A percentile compares a stretch with the other conserved stretches of the same genome.
phyloP scores from a whole-genome alignment of 495 filamentous ascomycete genomes.

The Schizothecium vesticola region DNA sequence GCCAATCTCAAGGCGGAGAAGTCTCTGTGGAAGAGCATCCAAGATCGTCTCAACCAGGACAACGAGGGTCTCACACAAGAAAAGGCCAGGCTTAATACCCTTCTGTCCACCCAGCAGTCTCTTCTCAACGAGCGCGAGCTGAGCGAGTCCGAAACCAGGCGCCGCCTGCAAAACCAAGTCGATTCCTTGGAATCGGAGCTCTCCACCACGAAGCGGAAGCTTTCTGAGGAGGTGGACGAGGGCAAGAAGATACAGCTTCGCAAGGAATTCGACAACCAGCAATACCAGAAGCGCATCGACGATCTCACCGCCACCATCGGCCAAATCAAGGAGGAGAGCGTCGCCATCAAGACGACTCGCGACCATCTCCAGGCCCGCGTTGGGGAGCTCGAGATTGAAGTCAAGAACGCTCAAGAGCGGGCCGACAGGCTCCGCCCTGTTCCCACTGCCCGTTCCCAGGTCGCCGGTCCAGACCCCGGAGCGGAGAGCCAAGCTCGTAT shows the following conservation, averaged over 20 bases:
- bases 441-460: conserved; percentile 52
- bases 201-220: conserved; percentile 69
- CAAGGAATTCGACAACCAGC: conserved; percentile 81
- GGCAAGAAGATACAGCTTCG: conserved; percentile 69
- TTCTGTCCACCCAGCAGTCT: conserved; percentile 75
- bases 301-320: conserved; percentile 76
- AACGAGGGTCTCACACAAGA: conserved; percentile 81
- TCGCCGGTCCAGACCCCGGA: conserved; percentile 44
- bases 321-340: conserved; percentile 73
- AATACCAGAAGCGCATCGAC: conserved; percentile 81
- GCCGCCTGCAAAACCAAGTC: conserved; percentile 67
- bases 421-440: conserved; percentile 69
- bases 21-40: conserved; percentile 83
- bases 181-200: conserved; percentile 77
- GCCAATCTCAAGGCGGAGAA: conserved; percentile 93
- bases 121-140: conserved; percentile 87
- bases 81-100: conserved; percentile 67
- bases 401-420: conserved; percentile 82
- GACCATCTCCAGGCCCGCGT: conserved; percentile 84
- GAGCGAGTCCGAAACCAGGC: conserved; percentile 70
- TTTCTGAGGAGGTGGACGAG: conserved; percentile 79
- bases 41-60: conserved; percentile 78
- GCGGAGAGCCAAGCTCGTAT: conserved; percentile 59
- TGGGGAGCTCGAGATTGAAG: conserved; percentile 80
- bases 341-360: conserved; percentile 73